Evolutionary conservation across 148 eudicot species (phyloP).

Genomic region (Gaultheria prostrata): DNA sequence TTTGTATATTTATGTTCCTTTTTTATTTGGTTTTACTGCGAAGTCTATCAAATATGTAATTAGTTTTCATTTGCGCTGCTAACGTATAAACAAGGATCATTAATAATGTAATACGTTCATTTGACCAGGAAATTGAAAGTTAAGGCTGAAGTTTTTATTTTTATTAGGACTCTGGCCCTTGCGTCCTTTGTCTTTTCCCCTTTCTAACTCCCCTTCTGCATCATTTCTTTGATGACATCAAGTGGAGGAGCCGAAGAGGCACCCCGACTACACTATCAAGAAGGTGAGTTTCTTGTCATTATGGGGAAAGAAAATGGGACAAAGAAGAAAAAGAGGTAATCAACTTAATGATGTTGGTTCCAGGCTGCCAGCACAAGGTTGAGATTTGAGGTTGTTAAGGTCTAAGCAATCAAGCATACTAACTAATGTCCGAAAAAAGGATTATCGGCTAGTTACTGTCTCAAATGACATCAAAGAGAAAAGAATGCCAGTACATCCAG

Average conservation of each 20-base stretch:
- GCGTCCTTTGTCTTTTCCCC: background rate
- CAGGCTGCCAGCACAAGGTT: background rate
- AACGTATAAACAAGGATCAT: too few relatives aligned
- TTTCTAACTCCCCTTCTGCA: background rate
- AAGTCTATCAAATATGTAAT: too few relatives aligned
- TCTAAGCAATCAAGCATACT: background rate
- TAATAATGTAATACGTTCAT: too few relatives aligned
- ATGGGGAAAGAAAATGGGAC: background rate
- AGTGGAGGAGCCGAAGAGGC: background rate
- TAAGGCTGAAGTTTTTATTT: too few relatives aligned
- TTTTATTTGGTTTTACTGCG: too few relatives aligned
- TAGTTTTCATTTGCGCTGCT: too few relatives aligned
- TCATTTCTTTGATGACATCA: background rate
- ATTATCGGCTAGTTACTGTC: background rate
- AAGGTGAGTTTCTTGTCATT: background rate
- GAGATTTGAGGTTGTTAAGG: background rate
- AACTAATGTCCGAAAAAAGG: background rate
- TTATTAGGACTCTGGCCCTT: too few relatives aligned
- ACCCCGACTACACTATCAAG: background rate
- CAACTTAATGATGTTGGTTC: background rate
- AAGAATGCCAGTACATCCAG: background rate
- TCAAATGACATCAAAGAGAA: background rate
- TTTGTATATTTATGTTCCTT: too few relatives aligned
- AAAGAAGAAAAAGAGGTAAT: background rate
- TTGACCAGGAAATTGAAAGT: too few relatives aligned